Conservation (phyloP, 2,329 filamentous ascomycete species). For the Sarocladium kiliense region DNA sequence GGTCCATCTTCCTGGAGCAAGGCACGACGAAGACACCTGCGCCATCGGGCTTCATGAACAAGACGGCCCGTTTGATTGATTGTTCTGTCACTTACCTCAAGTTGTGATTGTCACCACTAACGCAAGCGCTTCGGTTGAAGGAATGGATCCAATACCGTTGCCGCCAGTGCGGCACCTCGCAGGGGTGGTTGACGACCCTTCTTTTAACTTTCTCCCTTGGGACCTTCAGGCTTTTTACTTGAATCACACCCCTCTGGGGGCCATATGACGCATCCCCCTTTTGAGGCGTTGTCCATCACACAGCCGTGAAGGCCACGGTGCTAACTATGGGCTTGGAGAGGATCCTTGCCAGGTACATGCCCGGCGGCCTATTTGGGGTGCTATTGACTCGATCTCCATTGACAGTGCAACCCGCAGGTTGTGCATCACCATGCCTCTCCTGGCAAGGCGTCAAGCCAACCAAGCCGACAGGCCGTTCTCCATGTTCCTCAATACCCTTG, state of each 20-base stretch:
- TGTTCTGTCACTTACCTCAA: neutral
- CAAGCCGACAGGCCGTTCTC: conserved; percentile 9
- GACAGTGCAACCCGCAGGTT: conserved; percentile 8
- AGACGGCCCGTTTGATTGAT: neutral
- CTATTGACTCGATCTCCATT: conserved; percentile 9
- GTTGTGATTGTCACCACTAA: neutral
- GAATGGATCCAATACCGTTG: conserved; percentile 8
- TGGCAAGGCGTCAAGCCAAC: conserved; percentile 3
- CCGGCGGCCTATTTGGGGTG: conserved; percentile 5
- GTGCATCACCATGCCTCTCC: conserved; percentile 6
- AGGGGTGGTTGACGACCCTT: conserved; percentile 4
- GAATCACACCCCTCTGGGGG: neutral
- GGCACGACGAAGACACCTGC: neutral
- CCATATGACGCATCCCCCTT: conserved; percentile 4
- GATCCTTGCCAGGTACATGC: conserved; percentile 3
- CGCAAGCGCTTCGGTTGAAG: neutral
- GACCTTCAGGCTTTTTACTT: neutral
- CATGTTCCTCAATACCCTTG: conserved; percentile 10
- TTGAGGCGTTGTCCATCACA: neutral
- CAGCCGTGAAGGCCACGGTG: neutral
- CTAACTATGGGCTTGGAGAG: neutral
- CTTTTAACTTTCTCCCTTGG: conserved; percentile 4
- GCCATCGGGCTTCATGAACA: neutral
- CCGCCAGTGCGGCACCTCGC: conserved; percentile 1
- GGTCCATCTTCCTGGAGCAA: neutral